phyloP scores from a whole-genome alignment of 2,329 filamentous ascomycete genomes.

The Aspergillus fischeri region DNA sequence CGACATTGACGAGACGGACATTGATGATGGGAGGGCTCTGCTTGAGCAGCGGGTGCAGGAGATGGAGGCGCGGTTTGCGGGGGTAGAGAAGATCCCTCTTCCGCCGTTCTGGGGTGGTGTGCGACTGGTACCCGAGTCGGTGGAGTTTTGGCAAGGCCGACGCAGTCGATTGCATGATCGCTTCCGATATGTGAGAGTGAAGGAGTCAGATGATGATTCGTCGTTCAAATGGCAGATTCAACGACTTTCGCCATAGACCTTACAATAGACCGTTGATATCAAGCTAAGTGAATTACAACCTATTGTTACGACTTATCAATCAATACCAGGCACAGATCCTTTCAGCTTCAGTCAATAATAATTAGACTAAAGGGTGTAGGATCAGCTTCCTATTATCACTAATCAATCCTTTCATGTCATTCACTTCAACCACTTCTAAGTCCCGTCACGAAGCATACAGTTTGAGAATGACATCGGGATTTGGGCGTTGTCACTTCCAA shows the following conservation, averaged over 20 bases:
- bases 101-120: conserved; percentile 94
- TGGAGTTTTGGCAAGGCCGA: conserved; percentile 97
- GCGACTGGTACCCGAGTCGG: conserved; percentile 74
- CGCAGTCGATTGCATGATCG: conserved; percentile 89
- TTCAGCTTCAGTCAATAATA: not conserved
- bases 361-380: no score
- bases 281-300: not conserved
- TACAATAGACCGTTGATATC: not conserved
- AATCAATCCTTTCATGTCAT: no score
- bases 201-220: conserved; percentile 53
- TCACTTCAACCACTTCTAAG: not conserved
- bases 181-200: conserved; percentile 72
- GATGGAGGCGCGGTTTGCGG: conserved; percentile 70
- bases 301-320: not conserved
- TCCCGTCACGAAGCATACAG: no score
- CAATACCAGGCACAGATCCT: not conserved
- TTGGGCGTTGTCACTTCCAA: no score
- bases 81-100: conserved; percentile 74
- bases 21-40: conserved; percentile 65
- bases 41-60: conserved; percentile 75
- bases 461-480: no score
- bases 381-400: no score
- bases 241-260: conserved; percentile 35
- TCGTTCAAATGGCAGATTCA: conserved; percentile 45
- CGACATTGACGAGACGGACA: conserved; percentile 33